Evolutionary conservation across 129 eudicot species (phyloP).

Genomic region (Flaveria trinervia): DNA sequence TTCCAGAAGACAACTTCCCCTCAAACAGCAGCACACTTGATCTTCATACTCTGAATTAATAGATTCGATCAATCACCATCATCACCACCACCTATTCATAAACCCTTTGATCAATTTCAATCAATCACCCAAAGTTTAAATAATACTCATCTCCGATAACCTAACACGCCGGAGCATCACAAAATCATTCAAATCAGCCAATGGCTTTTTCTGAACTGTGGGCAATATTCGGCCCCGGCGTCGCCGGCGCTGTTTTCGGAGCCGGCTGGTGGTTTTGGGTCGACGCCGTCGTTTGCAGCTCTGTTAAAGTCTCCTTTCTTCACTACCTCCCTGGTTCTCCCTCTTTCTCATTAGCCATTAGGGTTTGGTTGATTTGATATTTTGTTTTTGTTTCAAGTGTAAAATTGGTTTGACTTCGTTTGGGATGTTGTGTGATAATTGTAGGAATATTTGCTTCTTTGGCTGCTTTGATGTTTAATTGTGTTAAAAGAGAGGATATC

Average conservation of each 20-base stretch:
- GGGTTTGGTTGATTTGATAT: conserved; percentile 14
- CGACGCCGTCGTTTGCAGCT: conserved; percentile 94
- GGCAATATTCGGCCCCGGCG: conserved; percentile 91
- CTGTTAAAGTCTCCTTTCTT: conserved; percentile 74
- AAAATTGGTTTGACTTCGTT: neutral
- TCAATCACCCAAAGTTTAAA: neutral
- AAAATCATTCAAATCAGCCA: neutral
- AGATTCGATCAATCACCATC: neutral
- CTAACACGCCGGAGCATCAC: conserved; percentile 2
- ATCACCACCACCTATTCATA: neutral
- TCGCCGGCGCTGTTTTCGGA: conserved; percentile 95
- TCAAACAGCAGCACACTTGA: neutral
- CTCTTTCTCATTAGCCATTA: conserved; percentile 20
- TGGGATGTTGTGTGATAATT: conserved; percentile 16
- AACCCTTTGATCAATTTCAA: neutral
- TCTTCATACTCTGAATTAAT: too few relatives aligned
- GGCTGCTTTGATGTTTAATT: conserved; percentile 98
- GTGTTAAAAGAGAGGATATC: conserved; percentile 85
- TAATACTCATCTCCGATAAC: conserved; percentile 4
- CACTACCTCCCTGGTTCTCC: conserved; percentile 88
- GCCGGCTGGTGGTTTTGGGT: conserved; percentile 99
- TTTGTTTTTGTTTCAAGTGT: neutral
- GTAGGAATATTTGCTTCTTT: conserved; percentile 92
- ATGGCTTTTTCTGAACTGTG: conserved; percentile 77
- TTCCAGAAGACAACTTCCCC: neutral